These are phyloP conservation scores for Drosera capensis DNA, from an alignment of 148 eudicot genomes.

Conservation along the genomic window DNA sequence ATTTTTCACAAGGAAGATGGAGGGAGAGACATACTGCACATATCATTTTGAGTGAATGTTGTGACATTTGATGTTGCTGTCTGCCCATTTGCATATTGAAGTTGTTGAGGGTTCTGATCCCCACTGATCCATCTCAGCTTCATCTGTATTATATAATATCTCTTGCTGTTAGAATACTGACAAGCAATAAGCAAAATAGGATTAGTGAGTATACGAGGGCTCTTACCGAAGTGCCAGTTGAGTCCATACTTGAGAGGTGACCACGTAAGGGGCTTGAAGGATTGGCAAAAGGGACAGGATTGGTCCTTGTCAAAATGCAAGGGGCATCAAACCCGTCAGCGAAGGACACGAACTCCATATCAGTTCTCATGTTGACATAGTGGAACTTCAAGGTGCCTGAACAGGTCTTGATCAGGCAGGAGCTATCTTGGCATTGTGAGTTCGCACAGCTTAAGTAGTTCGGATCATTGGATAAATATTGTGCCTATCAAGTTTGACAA, in stretches of 20 bases:
- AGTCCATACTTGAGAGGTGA: constrained; percentile 54
- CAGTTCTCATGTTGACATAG: constrained; percentile 60
- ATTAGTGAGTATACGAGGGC: no score
- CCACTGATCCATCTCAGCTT: constrained; percentile 76
- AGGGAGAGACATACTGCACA: constrained; percentile 59
- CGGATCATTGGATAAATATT: constrained; percentile 46
- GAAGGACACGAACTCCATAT: constrained; percentile 59
- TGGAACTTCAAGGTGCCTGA: constrained; percentile 51
- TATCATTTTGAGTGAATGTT: constrained; percentile 31
- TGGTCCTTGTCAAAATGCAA: constrained; percentile 40
- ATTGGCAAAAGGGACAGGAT: constrained; percentile 30
- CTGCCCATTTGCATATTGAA: constrained; percentile 33
- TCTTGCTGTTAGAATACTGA: no score
- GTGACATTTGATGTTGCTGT: constrained; percentile 23
- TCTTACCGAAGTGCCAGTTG: constrained; percentile 39
- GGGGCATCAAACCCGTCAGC: constrained; percentile 50
- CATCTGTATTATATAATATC: no score
- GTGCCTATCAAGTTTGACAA: constrained; percentile 26
- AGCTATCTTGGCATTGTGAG: constrained; percentile 32
- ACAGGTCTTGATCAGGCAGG: constrained; percentile 42
- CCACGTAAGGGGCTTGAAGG: constrained; percentile 54
- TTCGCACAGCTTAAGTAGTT: constrained; percentile 48
- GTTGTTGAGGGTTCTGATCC: constrained; percentile 34
- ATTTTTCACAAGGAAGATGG: no score
- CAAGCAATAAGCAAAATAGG: no score